Percentiles rank a stretch among this genome's conserved stretches.
Evolutionary conservation across 176 grass and related monocot genomes (phyloP).

Genomic region (Poa pratensis): DNA sequence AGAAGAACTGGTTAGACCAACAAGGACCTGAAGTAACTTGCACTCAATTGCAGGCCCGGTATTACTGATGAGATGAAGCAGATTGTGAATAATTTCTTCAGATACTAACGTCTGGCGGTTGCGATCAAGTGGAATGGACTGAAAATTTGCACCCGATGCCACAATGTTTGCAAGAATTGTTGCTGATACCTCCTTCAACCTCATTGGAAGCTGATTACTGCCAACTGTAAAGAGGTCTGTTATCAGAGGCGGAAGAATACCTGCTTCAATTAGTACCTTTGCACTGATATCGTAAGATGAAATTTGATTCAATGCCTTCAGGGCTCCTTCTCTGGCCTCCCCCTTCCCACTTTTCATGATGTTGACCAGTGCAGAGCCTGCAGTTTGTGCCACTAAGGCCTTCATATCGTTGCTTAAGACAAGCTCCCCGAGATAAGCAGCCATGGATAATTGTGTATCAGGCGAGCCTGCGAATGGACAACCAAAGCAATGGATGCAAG

Average conservation of each 20-base stretch:
- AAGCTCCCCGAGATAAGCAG: conserved; percentile 85
- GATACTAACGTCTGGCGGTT: conserved; percentile 79
- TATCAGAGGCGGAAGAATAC: conserved; percentile 88
- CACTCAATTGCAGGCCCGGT: conserved; percentile 97
- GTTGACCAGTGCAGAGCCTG: conserved; percentile 75
- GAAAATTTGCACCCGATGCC: conserved; percentile 76
- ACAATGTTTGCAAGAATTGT: conserved; percentile 93
- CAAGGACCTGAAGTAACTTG: conserved; percentile 96
- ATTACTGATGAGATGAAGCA: conserved; percentile 98
- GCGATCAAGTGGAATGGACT: conserved; percentile 73
- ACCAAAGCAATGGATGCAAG: conserved; percentile 15
- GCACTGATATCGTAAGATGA: conserved; percentile 91
- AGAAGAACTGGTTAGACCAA: conserved; percentile 84
- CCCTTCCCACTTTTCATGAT: conserved; percentile 87
- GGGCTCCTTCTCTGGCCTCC: conserved; percentile 75
- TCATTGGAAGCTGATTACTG: conserved; percentile 86
- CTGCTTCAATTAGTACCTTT: conserved; percentile 86
- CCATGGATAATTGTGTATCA: conserved; percentile 82
- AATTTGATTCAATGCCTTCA: conserved; percentile 95
- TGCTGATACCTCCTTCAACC: conserved; percentile 87
- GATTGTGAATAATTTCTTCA: conserved; percentile 96
- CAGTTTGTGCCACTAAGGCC: conserved; percentile 82
- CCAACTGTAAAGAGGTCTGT: conserved; percentile 93
- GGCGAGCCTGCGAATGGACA: conserved; percentile 67
- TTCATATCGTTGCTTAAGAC: conserved; percentile 94